phyloP scores from a whole-genome alignment of 2,329 filamentous ascomycete genomes.

The Colletotrichum tofieldiae region DNA sequence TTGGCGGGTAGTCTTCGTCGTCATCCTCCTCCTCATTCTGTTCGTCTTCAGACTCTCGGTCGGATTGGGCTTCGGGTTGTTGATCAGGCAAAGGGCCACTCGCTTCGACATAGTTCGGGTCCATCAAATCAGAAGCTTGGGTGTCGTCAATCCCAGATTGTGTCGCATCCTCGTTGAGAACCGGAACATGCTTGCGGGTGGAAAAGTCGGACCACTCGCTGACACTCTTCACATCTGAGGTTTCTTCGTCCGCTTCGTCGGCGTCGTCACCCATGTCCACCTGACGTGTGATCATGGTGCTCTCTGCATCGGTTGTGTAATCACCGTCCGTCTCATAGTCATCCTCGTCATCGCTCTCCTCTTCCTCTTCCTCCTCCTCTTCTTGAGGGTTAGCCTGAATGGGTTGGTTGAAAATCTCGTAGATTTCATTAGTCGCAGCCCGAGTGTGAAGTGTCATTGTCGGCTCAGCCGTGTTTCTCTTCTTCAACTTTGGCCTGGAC shows the following conservation, averaged over 20 bases:
- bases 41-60: conserved; percentile 45
- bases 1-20: conserved; percentile 61
- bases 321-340: conserved; percentile 81
- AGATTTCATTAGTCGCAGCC: conserved; percentile 97
- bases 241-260: conserved; percentile 64
- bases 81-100: conserved; percentile 46
- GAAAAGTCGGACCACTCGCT: conserved; percentile 94
- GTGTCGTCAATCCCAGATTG: conserved; percentile 58
- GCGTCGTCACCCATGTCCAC: conserved; percentile 66
- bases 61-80: conserved; percentile 49
- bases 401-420: conserved; percentile 95
- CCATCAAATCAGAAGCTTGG: conserved; percentile 57
- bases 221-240: conserved; percentile 73
- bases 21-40: conserved; percentile 49
- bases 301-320: conserved; percentile 90
- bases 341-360: conserved; percentile 71
- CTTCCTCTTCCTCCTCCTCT: conserved; percentile 56
- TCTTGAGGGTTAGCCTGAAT: conserved; percentile 59
- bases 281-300: conserved; percentile 82
- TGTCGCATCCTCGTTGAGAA: conserved; percentile 53
- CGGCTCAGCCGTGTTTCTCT: conserved; percentile 83
- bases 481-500: conserved; percentile 85
- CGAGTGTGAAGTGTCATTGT: conserved; percentile 98
- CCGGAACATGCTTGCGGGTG: conserved; percentile 78
- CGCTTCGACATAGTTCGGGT: conserved; percentile 53